phyloP scores from a whole-genome alignment of 2,329 filamentous ascomycete species.

The Diaporthe sp. region DNA sequence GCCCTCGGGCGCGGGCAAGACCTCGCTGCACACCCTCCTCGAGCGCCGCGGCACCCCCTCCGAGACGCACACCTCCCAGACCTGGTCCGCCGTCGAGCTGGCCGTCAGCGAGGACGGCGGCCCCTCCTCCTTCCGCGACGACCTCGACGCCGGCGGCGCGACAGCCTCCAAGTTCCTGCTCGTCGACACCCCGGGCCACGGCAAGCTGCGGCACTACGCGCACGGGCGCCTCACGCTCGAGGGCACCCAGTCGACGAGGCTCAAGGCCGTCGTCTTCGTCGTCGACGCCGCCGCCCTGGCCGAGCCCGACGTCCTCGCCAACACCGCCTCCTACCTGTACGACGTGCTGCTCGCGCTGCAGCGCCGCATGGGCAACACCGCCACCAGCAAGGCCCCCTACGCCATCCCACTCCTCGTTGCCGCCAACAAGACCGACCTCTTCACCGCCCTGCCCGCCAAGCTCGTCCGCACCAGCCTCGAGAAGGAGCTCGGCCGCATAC shows the following conservation, averaged over 20 bases:
- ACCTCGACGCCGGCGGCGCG: conserved; percentile 69
- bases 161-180: conserved; percentile 80
- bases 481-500: conserved; percentile 83
- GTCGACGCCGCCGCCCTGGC: conserved; percentile 84
- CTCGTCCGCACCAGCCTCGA: conserved; percentile 84
- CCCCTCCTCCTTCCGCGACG: conserved; percentile 61
- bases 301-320: conserved; percentile 72
- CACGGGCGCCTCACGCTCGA: conserved; percentile 61
- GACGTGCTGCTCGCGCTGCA: conserved; percentile 89
- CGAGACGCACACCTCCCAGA: conserved; percentile 70
- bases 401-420: conserved; percentile 84
- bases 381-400: conserved; percentile 64
- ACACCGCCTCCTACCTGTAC: conserved; percentile 88
- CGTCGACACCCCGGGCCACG: conserved; percentile 93
- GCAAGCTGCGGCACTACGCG: conserved; percentile 85
- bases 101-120: conserved; percentile 63
- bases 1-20: conserved; percentile 88
- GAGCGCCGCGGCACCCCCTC: conserved; percentile 65
- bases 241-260: conserved; percentile 56
- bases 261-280: conserved; percentile 86
- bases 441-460: conserved; percentile 87
- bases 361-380: conserved; percentile 64
- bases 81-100: conserved; percentile 66
- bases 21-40: conserved; percentile 83
- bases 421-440: conserved; percentile 96